Evolutionary conservation across 1,139 yeast genomes (phyloP).

Genomic region (Protomyces lactucae-debilis): DNA sequence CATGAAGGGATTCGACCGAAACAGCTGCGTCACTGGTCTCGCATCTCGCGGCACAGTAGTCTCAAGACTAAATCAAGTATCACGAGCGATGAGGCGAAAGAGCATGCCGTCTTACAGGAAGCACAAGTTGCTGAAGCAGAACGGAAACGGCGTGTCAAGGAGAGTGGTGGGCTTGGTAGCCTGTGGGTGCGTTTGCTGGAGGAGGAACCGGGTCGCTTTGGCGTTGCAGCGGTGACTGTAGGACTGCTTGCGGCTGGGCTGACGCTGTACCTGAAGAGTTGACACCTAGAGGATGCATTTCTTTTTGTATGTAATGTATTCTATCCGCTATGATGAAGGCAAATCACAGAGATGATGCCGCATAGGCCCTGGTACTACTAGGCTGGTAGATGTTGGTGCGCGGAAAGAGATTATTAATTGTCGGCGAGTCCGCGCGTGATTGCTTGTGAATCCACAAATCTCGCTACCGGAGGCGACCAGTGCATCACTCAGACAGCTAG

Average conservation of each 20-base stretch:
- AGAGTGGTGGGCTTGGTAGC: background rate
- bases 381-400: no score
- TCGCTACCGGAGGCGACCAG: no score
- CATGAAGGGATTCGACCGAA: slow-evolving; percentile 7
- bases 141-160: background rate
- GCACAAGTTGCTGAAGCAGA: background rate
- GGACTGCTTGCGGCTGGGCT: background rate
- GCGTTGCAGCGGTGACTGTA: background rate
- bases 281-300: no score
- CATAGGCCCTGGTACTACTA: no score
- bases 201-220: background rate
- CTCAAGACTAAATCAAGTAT: background rate
- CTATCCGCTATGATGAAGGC: no score
- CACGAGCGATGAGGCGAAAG: background rate
- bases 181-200: background rate
- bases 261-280: background rate
- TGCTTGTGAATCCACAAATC: no score
- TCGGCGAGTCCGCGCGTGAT: no score
- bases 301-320: no score
- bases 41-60: slow-evolving; percentile 4
- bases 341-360: no score
- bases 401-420: no score
- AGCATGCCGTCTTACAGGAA: background rate
- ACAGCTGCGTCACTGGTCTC: slow-evolving; percentile 7
- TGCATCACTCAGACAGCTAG: no score